A percentile compares a stretch with the other conserved stretches of the same genome.
Evolutionary conservation across 257 asterid genomes (phyloP).

Genomic region (Jasminum sambac): DNA sequence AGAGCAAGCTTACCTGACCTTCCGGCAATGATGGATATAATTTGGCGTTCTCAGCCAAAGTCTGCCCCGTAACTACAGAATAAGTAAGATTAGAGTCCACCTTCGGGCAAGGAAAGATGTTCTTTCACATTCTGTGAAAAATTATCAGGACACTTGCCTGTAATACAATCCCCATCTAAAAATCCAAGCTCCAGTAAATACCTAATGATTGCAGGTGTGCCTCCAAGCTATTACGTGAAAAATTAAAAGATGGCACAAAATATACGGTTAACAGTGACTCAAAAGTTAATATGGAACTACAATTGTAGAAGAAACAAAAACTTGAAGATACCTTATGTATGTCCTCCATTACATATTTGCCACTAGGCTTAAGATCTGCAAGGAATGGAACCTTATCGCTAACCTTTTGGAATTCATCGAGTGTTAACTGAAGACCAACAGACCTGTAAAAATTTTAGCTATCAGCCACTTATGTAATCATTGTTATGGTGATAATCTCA

Average conservation of each 20-base stretch:
- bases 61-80: conserved; percentile 80
- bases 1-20: conserved; percentile 63
- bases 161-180: conserved; percentile 83
- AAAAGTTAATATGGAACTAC: neutral
- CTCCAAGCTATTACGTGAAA: conserved; percentile 71
- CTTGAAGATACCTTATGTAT: conserved; percentile 71
- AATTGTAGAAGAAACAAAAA: neutral
- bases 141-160: conserved; percentile 49
- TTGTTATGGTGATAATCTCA: neutral
- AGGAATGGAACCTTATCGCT: conserved; percentile 92
- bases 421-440: conserved; percentile 78
- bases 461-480: conserved; percentile 35
- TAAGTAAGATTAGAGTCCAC: conserved; percentile 1
- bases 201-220: conserved; percentile 86
- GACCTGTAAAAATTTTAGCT: conserved; percentile 62
- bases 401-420: conserved; percentile 95
- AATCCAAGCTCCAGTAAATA: conserved; percentile 73
- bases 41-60: conserved; percentile 90
- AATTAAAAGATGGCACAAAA: conserved; percentile 1
- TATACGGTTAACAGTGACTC: conserved; percentile 4
- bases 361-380: conserved; percentile 99
- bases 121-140: conserved; percentile 14
- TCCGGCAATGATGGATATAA: conserved; percentile 73
- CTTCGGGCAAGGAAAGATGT: conserved; percentile 5
- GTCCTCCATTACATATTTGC: conserved; percentile 97